Base-by-base conservation (phyloP, 2,329 filamentous ascomycete genomes). In the Colletotrichum sansevieriae region DNA sequence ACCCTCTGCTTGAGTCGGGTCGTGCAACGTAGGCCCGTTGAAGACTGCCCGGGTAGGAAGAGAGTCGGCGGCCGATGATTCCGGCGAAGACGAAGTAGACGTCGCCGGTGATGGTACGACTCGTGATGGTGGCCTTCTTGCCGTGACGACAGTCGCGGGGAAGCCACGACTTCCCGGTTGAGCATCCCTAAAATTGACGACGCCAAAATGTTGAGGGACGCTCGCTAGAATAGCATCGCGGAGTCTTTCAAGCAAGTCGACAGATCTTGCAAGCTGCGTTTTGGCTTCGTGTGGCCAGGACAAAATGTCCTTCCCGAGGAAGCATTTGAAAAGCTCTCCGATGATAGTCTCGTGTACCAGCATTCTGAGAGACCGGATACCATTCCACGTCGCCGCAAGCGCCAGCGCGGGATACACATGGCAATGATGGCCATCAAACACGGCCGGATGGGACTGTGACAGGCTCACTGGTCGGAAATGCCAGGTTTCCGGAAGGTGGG, bases 141-240 rank as follows among this genome's bases (percentile, higher is more conserved):
- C 71, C n/a, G 73, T 74, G 58, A 79, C 74, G 56, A 76, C 75
- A 6, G 75, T 63, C 51, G 74, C 73, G 15, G 75, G 68, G 29
- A 71, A 22, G 44, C 71, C 60, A 61, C 63, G 12, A 35, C 68
- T 70, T 44, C 74, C 74, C 33, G 75, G 73, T 49, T 73, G 75
- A 18, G 79, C 75, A 68, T 82, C 80, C 56, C 75, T 75, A 11
- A 81, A 78, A 65, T 78, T 82, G 54, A 86, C 77, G n/a, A 85
- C 75, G 37, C 83, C 84, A 49, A 85, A 82, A 71, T 85, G 81
- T 71, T 86, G 84, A 0, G 84, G 84, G 2, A 85, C 79, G 59
- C 80, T 85, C 51, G 83, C 82, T 46, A 82, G 75, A 54, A 85
- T 80, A 33, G 80, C 80, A 49, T 80, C 76, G 60, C 80, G 77